Evolutionary conservation across 768 basidiomycete species (phyloP), one percentile per base, ranked within the genome.

Genomic region (Amanita muscaria): DNA sequence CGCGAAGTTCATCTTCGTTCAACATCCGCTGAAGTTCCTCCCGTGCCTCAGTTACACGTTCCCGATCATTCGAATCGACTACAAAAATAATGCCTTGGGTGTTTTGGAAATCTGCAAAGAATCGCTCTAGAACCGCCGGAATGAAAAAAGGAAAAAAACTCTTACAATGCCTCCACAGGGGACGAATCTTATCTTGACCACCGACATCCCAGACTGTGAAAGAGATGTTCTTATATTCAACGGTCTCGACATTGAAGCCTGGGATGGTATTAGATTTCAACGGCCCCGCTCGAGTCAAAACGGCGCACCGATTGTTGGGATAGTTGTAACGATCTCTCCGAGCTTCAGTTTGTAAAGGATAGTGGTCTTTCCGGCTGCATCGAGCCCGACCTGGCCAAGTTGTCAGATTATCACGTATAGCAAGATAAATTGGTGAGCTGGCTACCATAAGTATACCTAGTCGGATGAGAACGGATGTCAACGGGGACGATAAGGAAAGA

Each of bases 171-270:
- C 94, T 90, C 96, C 96, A 99, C 57, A 98, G 81, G 56, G 94
- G 94, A 58, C 94, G 83, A 67, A 98, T 98, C 83, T 98, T 99
- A 73, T 99, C 94, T 72, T 99, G 94, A 58, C 94, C 96, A 79
- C 96, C 96, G 52, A 99, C 96, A 70, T 99, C 96, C 96, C 96
- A 98, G 36, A 98, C 96, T 18, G 94, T 99, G 80, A 99, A 99
- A 19, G 92, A 96, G 54, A 98, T 97, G 76, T 98, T 99, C 79
- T 97, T 98, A 73, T 99, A 98, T 68, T 98, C 94, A 55, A 99
- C 96, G 50, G 96, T 98, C 77, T 99, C 96, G 56, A 99, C 96
- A 64, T 99, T 99, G 77, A 99, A 99, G 49, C 96, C 96, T 97
- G 53, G 18, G 31, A n/a, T 42, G 49, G 45, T 48, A 50, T 56